A percentile compares a stretch with the other conserved stretches of the same genome.
Conservation (phyloP, 2,329 filamentous ascomycete genomes). For the Sclerotinia glacialis region DNA sequence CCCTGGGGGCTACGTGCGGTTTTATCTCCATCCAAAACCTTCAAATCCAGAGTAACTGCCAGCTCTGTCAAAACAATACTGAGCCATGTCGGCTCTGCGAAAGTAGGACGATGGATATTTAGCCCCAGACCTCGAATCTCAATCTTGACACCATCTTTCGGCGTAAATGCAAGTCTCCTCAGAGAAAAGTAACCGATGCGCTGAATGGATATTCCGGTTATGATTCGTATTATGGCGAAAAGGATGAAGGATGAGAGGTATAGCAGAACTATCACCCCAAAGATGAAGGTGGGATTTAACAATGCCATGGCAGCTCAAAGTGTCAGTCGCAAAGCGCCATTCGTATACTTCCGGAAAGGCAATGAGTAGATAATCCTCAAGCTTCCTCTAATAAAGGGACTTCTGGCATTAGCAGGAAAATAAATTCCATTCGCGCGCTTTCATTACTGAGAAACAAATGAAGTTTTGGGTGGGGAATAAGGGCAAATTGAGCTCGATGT, state of each 20-base stretch:
- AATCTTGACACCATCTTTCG: conserved; percentile 82
- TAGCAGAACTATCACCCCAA: conserved; percentile 78
- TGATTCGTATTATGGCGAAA: conserved; percentile 87
- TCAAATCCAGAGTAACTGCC: conserved; percentile 76
- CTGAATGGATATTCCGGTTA: conserved; percentile 94
- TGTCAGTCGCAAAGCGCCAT: conserved; percentile 20
- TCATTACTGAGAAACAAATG: conserved; percentile 20
- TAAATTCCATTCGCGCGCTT: conserved; percentile 16
- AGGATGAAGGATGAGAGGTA: conserved; percentile 92
- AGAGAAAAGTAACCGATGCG: conserved; percentile 90
- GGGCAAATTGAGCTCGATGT: conserved; percentile 18
- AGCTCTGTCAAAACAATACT: conserved; percentile 86
- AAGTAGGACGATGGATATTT: conserved; percentile 87
- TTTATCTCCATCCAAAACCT: conserved; percentile 55
- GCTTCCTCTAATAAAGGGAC: conserved; percentile 16
- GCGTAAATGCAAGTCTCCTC: conserved; percentile 84
- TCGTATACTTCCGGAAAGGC: conserved; percentile 10
- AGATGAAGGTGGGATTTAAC: conserved; percentile 74
- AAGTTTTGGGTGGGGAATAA: conserved; percentile 15
- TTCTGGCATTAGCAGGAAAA: conserved; percentile 15
- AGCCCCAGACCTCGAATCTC: conserved; percentile 87
- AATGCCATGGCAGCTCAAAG: conserved; percentile 53
- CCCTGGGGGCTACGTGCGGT: conserved; percentile 29
- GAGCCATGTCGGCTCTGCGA: conserved; percentile 94
- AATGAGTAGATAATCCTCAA: background rate